phyloP scores from a whole-genome alignment of 2,329 filamentous ascomycete species.

The Curvularia spicifera region DNA sequence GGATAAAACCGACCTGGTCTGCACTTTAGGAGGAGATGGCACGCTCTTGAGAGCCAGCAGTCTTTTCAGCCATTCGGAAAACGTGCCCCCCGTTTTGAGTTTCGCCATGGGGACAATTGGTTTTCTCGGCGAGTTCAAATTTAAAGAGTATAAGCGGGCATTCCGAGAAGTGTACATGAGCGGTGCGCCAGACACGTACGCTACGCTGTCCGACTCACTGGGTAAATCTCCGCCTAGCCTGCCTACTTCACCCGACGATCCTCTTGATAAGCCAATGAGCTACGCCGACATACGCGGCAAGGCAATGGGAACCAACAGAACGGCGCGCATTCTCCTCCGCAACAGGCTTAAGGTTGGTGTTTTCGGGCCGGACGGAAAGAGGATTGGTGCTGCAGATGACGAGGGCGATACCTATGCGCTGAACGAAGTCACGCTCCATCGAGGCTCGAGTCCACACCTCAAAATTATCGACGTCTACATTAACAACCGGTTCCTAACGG shows the following conservation, averaged over 20 bases:
- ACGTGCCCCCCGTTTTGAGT: slow-evolving; percentile 87
- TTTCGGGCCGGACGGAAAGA: slow-evolving; percentile 71
- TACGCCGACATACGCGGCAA: slow-evolving; percentile 82
- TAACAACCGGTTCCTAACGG: slow-evolving; percentile 86
- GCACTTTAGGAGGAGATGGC: slow-evolving; percentile 91
- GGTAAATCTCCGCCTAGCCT: slow-evolving; percentile 70
- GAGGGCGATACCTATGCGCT: slow-evolving; percentile 70
- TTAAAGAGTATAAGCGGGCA: slow-evolving; percentile 87
- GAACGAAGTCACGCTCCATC: slow-evolving; percentile 94
- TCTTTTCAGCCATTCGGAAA: slow-evolving; percentile 79
- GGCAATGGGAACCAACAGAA: slow-evolving; percentile 75
- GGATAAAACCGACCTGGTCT: slow-evolving; percentile 83
- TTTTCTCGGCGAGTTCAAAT: slow-evolving; percentile 96
- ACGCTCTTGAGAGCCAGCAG: slow-evolving; percentile 87
- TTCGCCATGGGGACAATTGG: slow-evolving; percentile 98
- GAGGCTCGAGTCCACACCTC: slow-evolving; percentile 86
- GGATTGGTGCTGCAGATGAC: slow-evolving; percentile 37
- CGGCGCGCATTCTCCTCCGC: slow-evolving; percentile 82
- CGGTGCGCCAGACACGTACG: slow-evolving; percentile 61
- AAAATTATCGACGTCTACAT: slow-evolving; percentile 92
- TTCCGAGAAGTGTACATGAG: slow-evolving; percentile 94
- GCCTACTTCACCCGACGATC: slow-evolving; percentile 69
- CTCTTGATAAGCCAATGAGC: slow-evolving; percentile 36
- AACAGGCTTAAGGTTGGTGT: slow-evolving; percentile 87
- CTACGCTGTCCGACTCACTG: slow-evolving; percentile 68